A percentile compares a stretch with the other conserved stretches of the same genome.
Evolutionary conservation across 78 protist species (phyloP).

Genomic region (Dictyostelium intermedium): DNA sequence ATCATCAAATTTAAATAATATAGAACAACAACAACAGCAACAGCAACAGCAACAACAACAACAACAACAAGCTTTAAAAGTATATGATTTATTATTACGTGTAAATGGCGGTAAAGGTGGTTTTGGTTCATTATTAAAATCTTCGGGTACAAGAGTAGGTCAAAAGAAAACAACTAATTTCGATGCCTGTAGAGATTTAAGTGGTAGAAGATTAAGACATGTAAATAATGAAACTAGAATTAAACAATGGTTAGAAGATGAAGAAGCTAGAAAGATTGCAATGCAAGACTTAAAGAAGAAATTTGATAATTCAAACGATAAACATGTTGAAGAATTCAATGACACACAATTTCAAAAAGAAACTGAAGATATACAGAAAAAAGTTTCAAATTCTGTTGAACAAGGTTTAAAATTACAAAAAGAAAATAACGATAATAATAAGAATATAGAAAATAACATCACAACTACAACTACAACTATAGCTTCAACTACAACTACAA

Average conservation of each 20-base stretch:
- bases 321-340: conserved; percentile 13
- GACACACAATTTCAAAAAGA: conserved; percentile 39
- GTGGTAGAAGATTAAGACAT: conserved; percentile 83
- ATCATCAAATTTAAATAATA: neutral
- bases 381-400: conserved; percentile 36
- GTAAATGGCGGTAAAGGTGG: conserved; percentile 88
- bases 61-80: neutral
- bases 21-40: neutral
- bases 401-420: conserved; percentile 47
- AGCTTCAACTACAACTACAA: conserved; percentile 19
- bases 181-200: conserved; percentile 86
- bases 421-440: neutral
- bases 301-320: neutral
- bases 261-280: conserved; percentile 31
- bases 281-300: conserved; percentile 4
- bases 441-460: neutral
- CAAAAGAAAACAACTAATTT: conserved; percentile 87
- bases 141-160: conserved; percentile 38
- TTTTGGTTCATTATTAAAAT: conserved; percentile 84
- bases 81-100: conserved; percentile 55
- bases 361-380: conserved; percentile 27
- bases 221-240: conserved; percentile 71
- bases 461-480: conserved; percentile 38
- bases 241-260: conserved; percentile 63
- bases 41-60: neutral